phyloP scores from a whole-genome alignment of 2,329 filamentous ascomycete species.

The Ceratocystis lukuohia region DNA sequence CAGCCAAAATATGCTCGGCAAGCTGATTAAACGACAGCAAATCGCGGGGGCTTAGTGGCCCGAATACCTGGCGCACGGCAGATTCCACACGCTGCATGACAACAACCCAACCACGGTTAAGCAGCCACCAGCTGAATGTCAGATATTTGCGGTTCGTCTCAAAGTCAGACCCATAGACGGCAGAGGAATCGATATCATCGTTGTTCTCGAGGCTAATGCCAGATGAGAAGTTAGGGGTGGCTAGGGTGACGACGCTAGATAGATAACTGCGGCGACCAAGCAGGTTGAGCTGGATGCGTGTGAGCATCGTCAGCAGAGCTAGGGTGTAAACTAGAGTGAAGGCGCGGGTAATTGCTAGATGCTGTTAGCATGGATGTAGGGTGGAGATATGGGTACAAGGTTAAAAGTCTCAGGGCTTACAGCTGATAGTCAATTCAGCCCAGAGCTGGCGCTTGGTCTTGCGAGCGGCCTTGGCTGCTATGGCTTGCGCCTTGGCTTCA shows the following conservation, averaged over 20 bases:
- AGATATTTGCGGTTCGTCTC: constrained; percentile 91
- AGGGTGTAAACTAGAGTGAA: constrained; percentile 89
- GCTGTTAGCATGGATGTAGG: constrained; percentile 17
- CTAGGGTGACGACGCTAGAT: constrained; percentile 84
- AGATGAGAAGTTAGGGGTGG: constrained; percentile 57
- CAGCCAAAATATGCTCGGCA: constrained; percentile 65
- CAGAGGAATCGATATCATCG: constrained; percentile 73
- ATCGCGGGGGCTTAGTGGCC: constrained; percentile 76
- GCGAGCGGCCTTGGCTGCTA: constrained; percentile 29
- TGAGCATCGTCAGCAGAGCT: constrained; percentile 77
- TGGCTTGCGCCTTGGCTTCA: constrained; percentile 14
- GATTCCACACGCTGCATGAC: constrained; percentile 67
- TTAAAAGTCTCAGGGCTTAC: constrained; percentile 38
- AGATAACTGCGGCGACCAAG: constrained; percentile 91
- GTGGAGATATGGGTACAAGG: neutral
- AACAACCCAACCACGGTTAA: constrained; percentile 79
- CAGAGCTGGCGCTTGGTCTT: constrained; percentile 88
- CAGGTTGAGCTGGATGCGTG: constrained; percentile 90
- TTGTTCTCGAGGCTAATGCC: constrained; percentile 86
- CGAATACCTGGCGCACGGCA: constrained; percentile 84
- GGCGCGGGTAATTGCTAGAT: constrained; percentile 68
- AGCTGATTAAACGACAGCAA: constrained; percentile 71
- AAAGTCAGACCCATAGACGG: constrained; percentile 81
- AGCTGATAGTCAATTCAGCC: constrained; percentile 94
- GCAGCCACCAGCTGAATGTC: constrained; percentile 94